A percentile compares a stretch with the other conserved stretches of the same genome.
Conservation (phyloP, 805 yeast genomes). For the Dipodascus albidus region DNA sequence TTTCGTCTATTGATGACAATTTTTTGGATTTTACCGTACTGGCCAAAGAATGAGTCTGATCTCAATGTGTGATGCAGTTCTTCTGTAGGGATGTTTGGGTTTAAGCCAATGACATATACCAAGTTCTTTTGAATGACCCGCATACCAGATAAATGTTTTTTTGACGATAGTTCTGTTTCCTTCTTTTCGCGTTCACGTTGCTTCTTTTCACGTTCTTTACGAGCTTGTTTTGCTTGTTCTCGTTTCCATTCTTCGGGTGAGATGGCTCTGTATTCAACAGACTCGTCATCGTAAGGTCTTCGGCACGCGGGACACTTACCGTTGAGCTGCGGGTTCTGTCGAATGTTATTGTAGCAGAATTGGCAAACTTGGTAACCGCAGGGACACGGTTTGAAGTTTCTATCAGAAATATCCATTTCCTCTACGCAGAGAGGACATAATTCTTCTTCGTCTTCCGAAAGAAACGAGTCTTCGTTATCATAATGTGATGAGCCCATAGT, state of each 20-base stretch:
- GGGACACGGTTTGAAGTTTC: conserved; percentile 97
- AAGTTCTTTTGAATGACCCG: conserved; percentile 96
- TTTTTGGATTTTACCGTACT: conserved; percentile 90
- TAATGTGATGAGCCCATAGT: conserved; percentile 11
- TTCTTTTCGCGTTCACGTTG: conserved; percentile 85
- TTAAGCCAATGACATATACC: conserved; percentile 91
- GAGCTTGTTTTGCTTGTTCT: conserved; percentile 71
- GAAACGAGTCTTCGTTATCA: conserved; percentile 38
- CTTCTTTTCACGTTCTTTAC: conserved; percentile 60
- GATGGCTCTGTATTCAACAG: conserved; percentile 74
- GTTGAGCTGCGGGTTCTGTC: conserved; percentile 89
- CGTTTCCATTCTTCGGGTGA: conserved; percentile 78
- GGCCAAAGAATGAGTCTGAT: conserved; percentile 94
- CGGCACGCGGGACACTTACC: conserved; percentile 98
- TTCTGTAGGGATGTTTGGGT: conserved; percentile 77
- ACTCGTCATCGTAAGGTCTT: conserved; percentile 83
- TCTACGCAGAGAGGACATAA: conserved; percentile 90
- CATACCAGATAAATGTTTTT: conserved; percentile 89
- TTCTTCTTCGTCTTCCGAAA: conserved; percentile 75
- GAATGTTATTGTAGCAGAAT: conserved; percentile 92
- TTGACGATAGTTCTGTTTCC: conserved; percentile 70
- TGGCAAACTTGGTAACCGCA: conserved; percentile 98
- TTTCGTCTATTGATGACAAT: conserved; percentile 78
- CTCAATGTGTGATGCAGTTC: conserved; percentile 72
- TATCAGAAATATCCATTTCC: conserved; percentile 94